Evolutionary conservation across 345 rosid species (phyloP).

Genomic region (Hirschfeldia incana): DNA sequence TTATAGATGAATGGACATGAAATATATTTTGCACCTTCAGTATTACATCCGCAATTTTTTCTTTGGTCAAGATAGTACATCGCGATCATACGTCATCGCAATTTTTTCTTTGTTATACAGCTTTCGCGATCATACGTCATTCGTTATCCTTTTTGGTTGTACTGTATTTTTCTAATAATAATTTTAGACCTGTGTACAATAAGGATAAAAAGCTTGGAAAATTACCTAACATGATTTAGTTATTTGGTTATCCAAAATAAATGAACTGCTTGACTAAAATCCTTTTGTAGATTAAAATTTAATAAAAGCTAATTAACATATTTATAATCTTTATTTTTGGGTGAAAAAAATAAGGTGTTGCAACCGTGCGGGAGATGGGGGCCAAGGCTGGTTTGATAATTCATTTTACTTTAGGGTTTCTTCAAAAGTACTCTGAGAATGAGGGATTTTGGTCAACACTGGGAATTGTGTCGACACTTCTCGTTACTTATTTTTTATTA

Average conservation of each 20-base stretch:
- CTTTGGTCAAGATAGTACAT: no score
- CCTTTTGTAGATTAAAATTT: not conserved
- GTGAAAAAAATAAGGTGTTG: not conserved
- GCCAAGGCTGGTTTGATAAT: not conserved
- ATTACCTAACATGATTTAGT: not conserved
- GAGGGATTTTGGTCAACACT: slow-evolving; percentile 51
- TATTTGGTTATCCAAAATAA: not conserved
- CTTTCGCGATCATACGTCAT: no score
- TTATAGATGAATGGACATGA: not conserved
- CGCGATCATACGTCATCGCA: not conserved
- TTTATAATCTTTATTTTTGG: no score
- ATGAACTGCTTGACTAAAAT: not conserved
- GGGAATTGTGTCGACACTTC: slow-evolving; percentile 48
- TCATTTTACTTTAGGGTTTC: slow-evolving; percentile 34
- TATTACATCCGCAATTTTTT: not conserved
- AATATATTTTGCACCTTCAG: not conserved
- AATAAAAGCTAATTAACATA: no score
- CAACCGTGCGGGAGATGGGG: slow-evolving; percentile 39
- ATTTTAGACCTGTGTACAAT: not conserved
- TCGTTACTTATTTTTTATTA: slow-evolving; percentile 22
- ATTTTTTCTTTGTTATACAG: no score
- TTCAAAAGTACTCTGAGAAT: slow-evolving; percentile 37
- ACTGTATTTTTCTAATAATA: not conserved
- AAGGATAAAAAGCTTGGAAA: not conserved
- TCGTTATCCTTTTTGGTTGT: not conserved